Base-by-base conservation (phyloP, 257 asterid species). In the Gardenia jasminoides region DNA sequence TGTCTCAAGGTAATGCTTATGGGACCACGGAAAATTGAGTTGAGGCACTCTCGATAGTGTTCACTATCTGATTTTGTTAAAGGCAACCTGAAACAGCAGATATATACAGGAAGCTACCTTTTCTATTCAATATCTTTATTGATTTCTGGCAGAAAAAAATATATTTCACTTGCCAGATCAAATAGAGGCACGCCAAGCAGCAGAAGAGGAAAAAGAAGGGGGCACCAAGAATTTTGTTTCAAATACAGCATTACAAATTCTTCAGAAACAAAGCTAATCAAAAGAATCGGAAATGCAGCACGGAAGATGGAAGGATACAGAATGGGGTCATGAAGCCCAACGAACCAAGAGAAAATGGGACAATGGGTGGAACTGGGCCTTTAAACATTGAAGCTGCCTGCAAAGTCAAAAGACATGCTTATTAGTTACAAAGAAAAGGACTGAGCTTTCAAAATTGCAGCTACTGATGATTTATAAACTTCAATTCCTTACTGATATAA, bases 321-420 rank as follows among this genome's bases (percentile, higher is more conserved):
- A 91, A 96, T 72, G 96, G 96, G 81, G 99, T 96, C 98, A 96
- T 96, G 89, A 96, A 96, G 81, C 99, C 99, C 68, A 96, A 93
- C 78, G 99, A 96, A 52, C 99, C 99, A 54, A 96, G 85, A 69
- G 99, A 96, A 90, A 96, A 96, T 56, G 99, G 97, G 83, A 93
- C 98, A 15, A 96, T 79, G 0, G 99, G 98, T 77, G 99, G 99
- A 84, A 96, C 98, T 0, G 99, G 98, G 16, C 98, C 99, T 90
- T 96, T 96, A 88, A 96, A 96, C 94, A 91, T 90, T 2, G 98
- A 93, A 33, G 99, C 99, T 81, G 98, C 97, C 99, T 96, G 97
- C 89, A 86, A 83, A 79, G 56, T 61, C 12, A 48, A 72, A 54
- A n/a, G 22, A 3, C 74, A 79, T 26, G 58, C 54, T 15, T 39